Evolutionary conservation across 2,329 filamentous ascomycete genomes (phyloP).

Genomic region (Botrytis medusae): DNA sequence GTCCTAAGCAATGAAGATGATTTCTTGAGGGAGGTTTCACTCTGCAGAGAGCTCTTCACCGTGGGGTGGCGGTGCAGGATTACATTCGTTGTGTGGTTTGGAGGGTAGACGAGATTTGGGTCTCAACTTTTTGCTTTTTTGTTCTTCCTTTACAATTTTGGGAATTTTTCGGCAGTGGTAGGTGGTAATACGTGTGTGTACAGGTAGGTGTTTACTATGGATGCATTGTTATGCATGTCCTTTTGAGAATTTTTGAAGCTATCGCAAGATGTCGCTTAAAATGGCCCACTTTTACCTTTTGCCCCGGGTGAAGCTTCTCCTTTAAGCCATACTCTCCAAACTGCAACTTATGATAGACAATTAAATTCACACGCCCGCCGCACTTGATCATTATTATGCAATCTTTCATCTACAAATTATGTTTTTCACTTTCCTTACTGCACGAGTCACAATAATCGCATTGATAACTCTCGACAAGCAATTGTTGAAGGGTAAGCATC

Average conservation of each 20-base stretch:
- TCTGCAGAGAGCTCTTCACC: conserved; percentile 71
- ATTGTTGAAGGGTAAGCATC: not conserved
- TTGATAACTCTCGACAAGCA: not conserved
- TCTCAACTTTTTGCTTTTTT: conserved; percentile 30
- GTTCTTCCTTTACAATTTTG: conserved; percentile 5
- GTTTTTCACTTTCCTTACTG: not conserved
- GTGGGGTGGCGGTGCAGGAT: conserved; percentile 68
- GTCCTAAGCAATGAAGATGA: conserved; percentile 69
- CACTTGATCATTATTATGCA: not conserved
- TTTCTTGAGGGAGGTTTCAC: conserved; percentile 69
- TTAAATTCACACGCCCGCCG: not conserved
- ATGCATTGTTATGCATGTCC: not conserved
- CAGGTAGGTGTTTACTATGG: not conserved
- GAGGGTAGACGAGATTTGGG: conserved; percentile 41
- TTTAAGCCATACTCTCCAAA: not conserved
- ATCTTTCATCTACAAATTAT: rapidly evolving
- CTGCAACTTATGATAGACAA: not conserved
- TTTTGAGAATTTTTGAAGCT: not conserved
- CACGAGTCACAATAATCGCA: not conserved
- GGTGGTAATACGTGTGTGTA: no score
- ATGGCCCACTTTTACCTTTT: not conserved
- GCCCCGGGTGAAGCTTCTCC: not conserved
- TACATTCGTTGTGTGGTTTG: conserved; percentile 63
- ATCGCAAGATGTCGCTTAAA: not conserved
- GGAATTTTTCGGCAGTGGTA: not conserved